Percentiles rank a stretch among this genome's conserved stretches.
phyloP scores from a whole-genome alignment of 1,284 basidiomycete species.

The Rhodotorula sp. region DNA sequence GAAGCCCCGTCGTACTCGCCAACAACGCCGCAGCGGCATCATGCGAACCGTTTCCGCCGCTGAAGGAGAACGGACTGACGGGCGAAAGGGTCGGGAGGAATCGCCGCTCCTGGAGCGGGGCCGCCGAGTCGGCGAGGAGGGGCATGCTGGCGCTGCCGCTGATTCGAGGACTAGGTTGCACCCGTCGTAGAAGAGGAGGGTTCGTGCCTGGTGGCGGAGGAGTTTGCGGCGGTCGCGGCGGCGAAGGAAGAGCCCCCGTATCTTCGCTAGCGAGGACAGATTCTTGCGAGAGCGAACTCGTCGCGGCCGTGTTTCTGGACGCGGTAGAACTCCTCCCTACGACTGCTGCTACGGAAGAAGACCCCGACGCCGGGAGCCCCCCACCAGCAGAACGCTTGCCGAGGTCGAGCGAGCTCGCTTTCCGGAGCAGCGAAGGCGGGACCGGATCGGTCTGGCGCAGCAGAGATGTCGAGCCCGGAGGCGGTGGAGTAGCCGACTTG shows the following conservation, averaged over 20 bases:
- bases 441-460: constrained; percentile 2
- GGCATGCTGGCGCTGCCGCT: constrained; percentile 13
- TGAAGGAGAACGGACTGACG: constrained; percentile 13
- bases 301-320: too few species aligned
- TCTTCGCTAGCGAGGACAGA: neutral
- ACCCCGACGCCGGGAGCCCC: too few species aligned
- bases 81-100: constrained; percentile 10
- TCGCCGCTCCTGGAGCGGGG: neutral
- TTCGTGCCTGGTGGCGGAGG: neutral
- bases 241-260: neutral
- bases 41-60: neutral
- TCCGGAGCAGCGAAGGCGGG: constrained; percentile 10
- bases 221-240: constrained; percentile 1
- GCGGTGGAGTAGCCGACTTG: constrained; percentile 25
- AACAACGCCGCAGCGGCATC: neutral
- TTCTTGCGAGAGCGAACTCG: neutral
- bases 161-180: neutral
- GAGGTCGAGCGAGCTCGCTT: constrained; percentile 31
- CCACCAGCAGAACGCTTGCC: constrained; percentile 1
- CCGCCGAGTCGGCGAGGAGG: neutral
- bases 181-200: neutral
- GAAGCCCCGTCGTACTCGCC: neutral
- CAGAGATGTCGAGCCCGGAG: constrained; percentile 10
- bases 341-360: too few species aligned
- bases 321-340: too few species aligned